phyloP scores from a whole-genome alignment of 225 moss, liverwort and hornwort species.

The Marchantia paleacea region DNA sequence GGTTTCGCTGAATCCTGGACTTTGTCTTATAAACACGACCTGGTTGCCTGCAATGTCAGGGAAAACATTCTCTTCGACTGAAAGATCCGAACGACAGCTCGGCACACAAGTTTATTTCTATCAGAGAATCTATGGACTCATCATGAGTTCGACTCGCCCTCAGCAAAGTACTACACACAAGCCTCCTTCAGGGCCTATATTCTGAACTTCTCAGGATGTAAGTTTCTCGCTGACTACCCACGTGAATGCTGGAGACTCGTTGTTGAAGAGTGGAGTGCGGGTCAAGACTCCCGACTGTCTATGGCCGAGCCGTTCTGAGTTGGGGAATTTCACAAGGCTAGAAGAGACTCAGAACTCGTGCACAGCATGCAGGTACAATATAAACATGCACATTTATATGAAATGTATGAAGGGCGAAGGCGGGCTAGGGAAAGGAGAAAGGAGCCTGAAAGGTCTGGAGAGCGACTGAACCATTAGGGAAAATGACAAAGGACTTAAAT shows the following conservation, averaged over 20 bases:
- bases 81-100: neutral
- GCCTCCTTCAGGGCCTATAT: neutral
- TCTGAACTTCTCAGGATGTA: neutral
- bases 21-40: neutral
- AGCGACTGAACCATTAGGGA: neutral
- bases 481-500: conserved; percentile 5
- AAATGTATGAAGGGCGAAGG: neutral
- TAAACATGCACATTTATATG: neutral
- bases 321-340: neutral
- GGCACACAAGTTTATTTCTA: no score
- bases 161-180: neutral
- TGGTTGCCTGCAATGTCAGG: neutral
- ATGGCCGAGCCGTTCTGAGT: neutral
- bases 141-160: no score
- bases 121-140: no score
- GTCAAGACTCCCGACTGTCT: neutral
- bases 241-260: conserved; percentile 1
- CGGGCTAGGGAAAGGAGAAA: neutral
- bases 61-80: neutral
- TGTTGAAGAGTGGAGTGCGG: neutral
- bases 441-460: neutral
- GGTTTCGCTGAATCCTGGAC: neutral
- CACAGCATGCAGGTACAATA: neutral
- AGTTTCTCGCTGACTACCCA: neutral
- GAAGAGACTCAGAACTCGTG: neutral